Evolutionary conservation across 768 basidiomycete genomes (phyloP).

Genomic region (Trametes cinnabarina): DNA sequence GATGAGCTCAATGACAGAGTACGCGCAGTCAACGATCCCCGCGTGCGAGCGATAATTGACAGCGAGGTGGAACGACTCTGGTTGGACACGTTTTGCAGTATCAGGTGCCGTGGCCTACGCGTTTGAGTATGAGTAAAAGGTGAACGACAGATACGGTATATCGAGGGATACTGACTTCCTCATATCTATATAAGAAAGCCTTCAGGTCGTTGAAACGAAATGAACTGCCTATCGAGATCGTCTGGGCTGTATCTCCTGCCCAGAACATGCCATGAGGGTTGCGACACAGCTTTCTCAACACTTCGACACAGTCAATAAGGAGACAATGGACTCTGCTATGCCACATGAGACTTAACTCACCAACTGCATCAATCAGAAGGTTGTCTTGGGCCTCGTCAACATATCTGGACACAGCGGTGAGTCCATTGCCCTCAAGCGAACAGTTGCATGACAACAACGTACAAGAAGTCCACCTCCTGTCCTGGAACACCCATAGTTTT

Average conservation of each 20-base stretch:
- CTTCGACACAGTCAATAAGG: slow-evolving; percentile 33
- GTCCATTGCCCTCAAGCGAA: too few relatives aligned
- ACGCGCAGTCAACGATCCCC: slow-evolving; percentile 73
- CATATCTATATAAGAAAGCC: slow-evolving; percentile 60
- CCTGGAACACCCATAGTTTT: slow-evolving; percentile 34
- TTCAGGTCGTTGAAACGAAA: slow-evolving; percentile 73
- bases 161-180: slow-evolving; percentile 39
- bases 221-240: slow-evolving; percentile 69
- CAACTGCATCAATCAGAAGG: slow-evolving; percentile 57
- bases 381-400: slow-evolving; percentile 72
- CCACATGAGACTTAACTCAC: slow-evolving; percentile 28
- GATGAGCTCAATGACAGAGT: slow-evolving; percentile 62
- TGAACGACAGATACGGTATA: too few relatives aligned
- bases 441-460: slow-evolving; percentile 17
- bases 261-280: slow-evolving; percentile 71
- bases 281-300: slow-evolving; percentile 57
- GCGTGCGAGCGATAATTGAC: slow-evolving; percentile 71
- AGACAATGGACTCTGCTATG: neutral
- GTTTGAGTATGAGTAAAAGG: neutral
- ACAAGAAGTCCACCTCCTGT: slow-evolving; percentile 56
- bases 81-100: slow-evolving; percentile 10
- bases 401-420: slow-evolving; percentile 38
- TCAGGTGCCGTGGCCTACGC: neutral
- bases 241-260: slow-evolving; percentile 81
- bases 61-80: slow-evolving; percentile 52